These are phyloP conservation scores for Aspergillus sp. DNA, from an alignment of 2,329 filamentous ascomycete species.

Conservation along the genomic window DNA sequence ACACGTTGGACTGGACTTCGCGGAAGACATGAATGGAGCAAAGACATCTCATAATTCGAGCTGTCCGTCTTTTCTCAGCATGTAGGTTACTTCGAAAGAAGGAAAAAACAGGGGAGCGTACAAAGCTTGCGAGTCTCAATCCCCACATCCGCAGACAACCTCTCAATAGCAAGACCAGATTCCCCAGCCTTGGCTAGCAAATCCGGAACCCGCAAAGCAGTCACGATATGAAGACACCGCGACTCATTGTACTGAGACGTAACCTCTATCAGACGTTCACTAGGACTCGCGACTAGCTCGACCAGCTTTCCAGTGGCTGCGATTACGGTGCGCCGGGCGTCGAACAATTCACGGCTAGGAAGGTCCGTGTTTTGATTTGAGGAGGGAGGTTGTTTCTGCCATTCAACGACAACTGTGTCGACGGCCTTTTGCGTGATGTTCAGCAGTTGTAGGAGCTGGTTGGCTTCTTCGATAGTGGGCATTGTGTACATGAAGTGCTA, in stretches of 20 bases:
- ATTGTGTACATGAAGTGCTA: no score
- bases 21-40: neutral
- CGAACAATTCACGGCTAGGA: neutral
- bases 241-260: constrained; percentile 3
- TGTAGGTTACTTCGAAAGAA: no score
- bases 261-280: constrained; percentile 1
- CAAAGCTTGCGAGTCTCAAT: neutral
- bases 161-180: neutral
- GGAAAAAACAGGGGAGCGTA: neutral
- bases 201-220: constrained; percentile 1
- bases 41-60: neutral
- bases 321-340: constrained; percentile 2
- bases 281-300: constrained; percentile 4
- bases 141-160: neutral
- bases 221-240: constrained; percentile 3
- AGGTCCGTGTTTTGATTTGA: neutral
- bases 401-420: neutral
- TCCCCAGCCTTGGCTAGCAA: neutral
- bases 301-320: neutral
- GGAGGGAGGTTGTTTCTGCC: neutral
- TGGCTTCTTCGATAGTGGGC: no score
- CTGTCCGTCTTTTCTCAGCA: no score
- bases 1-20: neutral
- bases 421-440: no score
- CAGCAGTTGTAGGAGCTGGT: no score